Evolutionary conservation across 768 basidiomycete genomes (phyloP).

Genomic region (Astraeus odoratus): DNA sequence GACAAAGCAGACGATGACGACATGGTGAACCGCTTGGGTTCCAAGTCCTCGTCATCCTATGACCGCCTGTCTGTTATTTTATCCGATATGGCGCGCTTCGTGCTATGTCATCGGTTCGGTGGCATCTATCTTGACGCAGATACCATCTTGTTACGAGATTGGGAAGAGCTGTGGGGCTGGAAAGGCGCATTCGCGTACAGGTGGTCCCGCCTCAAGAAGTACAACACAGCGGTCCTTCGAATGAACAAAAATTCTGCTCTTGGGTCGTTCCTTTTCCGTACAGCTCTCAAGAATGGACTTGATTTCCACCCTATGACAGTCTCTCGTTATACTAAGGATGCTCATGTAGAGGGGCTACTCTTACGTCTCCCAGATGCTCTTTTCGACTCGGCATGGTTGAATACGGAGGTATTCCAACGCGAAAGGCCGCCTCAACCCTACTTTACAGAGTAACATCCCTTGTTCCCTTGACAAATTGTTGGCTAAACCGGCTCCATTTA

Average conservation of each 20-base stretch:
- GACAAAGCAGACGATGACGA: slow-evolving; percentile 39
- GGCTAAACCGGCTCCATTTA: slow-evolving; percentile 23
- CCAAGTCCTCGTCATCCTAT: slow-evolving; percentile 80
- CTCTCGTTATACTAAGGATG: slow-evolving; percentile 84
- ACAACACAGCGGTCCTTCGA: slow-evolving; percentile 94
- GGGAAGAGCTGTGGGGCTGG: slow-evolving; percentile 99
- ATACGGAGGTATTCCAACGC: slow-evolving; percentile 86
- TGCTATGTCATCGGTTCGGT: slow-evolving; percentile 94
- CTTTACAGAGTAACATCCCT: slow-evolving; percentile 62
- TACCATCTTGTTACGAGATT: slow-evolving; percentile 91
- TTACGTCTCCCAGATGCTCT: slow-evolving; percentile 90
- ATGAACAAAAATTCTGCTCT: slow-evolving; percentile 90
- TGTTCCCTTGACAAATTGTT: neutral
- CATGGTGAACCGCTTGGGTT: slow-evolving; percentile 78
- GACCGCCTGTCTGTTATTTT: slow-evolving; percentile 89
- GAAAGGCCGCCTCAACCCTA: slow-evolving; percentile 93
- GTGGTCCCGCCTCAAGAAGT: slow-evolving; percentile 88
- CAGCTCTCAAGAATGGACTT: slow-evolving; percentile 86
- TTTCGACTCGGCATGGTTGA: slow-evolving; percentile 96
- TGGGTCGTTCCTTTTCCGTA: slow-evolving; percentile 89
- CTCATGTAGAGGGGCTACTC: slow-evolving; percentile 74
- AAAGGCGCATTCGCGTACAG: slow-evolving; percentile 94
- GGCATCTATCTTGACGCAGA: slow-evolving; percentile 97
- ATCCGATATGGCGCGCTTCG: slow-evolving; percentile 95
- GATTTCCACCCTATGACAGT: slow-evolving; percentile 99